Evolutionary conservation across 2,329 filamentous ascomycete genomes (phyloP).

Genomic region (Pseudocercospora pini-densiflorae): DNA sequence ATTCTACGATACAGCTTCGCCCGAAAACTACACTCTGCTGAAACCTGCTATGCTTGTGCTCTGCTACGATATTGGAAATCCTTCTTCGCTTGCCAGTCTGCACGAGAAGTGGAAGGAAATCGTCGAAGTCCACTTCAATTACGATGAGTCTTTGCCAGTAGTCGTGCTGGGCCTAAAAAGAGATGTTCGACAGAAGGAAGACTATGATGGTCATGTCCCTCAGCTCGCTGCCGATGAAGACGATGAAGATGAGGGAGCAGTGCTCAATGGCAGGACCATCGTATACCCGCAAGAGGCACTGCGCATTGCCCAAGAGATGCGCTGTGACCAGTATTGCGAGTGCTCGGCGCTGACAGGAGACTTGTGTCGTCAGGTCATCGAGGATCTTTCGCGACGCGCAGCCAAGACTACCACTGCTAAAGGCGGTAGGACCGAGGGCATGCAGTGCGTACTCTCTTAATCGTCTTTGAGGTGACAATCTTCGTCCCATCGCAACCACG

Average conservation of each 20-base stretch:
- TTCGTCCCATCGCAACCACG: neutral
- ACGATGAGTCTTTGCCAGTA: conserved; percentile 57
- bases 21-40: conserved; percentile 61
- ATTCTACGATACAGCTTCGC: conserved; percentile 61
- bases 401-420: conserved; percentile 62
- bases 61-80: conserved; percentile 63
- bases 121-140: conserved; percentile 58
- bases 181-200: conserved; percentile 56
- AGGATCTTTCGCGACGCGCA: conserved; percentile 63
- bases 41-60: conserved; percentile 60
- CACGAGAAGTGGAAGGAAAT: conserved; percentile 49
- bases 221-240: conserved; percentile 18
- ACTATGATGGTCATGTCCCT: conserved; percentile 39
- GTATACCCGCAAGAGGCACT: conserved; percentile 58
- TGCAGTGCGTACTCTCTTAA: conserved; percentile 32
- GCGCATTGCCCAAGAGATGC: conserved; percentile 60
- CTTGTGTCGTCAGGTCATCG: conserved; percentile 62
- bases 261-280: conserved; percentile 42
- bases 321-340: conserved; percentile 66
- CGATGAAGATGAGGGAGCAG: conserved; percentile 32
- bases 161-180: conserved; percentile 64
- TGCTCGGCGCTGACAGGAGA: conserved; percentile 64
- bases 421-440: conserved; percentile 46
- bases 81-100: conserved; percentile 54
- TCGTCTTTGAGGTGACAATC: neutral